Percentiles rank a stretch among this genome's conserved stretches.
Evolutionary conservation across 345 rosid species (phyloP).

Genomic region (Hirschfeldia incana): DNA sequence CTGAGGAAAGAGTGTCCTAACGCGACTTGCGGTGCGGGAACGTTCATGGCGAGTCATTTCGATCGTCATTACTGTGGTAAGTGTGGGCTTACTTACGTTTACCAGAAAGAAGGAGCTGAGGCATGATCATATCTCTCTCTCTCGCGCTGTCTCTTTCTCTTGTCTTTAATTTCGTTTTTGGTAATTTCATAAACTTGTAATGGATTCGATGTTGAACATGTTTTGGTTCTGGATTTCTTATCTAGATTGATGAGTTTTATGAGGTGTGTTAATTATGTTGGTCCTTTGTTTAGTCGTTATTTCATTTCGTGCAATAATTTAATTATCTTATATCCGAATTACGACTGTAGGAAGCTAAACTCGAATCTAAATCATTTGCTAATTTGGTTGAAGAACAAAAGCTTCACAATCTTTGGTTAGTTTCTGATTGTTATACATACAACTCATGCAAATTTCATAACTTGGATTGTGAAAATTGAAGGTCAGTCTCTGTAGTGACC

Average conservation of each 20-base stretch:
- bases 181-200: conserved; percentile 15
- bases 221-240: conserved; percentile 19
- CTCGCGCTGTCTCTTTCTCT: background rate
- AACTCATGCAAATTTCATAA: background rate
- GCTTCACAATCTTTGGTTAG: background rate
- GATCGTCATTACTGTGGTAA: conserved; percentile 46
- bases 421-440: background rate
- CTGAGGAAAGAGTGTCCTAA: conserved; percentile 44
- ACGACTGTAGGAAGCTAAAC: too few species aligned
- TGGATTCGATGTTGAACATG: conserved; percentile 28
- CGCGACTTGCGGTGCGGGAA: conserved; percentile 41
- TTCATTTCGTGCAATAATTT: background rate
- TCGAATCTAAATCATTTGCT: background rate
- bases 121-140: conserved; percentile 14
- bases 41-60: conserved; percentile 42
- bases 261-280: background rate
- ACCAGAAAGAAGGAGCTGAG: conserved; percentile 35
- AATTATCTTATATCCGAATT: too few species aligned
- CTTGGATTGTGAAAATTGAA: background rate
- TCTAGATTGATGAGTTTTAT: background rate
- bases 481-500: background rate
- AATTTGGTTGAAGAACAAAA: background rate
- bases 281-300: background rate
- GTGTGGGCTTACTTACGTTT: conserved; percentile 42
- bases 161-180: conserved; percentile 10